Evolutionary conservation across 345 rosid genomes (phyloP).

Genomic region (Citrus cavaleriei): DNA sequence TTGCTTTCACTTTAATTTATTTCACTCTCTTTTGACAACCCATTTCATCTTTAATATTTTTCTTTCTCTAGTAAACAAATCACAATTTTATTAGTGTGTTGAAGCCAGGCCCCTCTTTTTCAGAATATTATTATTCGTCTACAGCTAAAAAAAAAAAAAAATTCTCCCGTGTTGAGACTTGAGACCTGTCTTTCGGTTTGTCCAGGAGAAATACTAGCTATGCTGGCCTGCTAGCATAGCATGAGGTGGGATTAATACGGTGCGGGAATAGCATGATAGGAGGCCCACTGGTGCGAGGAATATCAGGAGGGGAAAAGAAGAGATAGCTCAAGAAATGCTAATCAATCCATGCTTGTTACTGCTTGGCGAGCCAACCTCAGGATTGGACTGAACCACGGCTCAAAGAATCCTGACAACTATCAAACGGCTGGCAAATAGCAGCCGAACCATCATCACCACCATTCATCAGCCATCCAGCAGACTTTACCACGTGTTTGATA

Average conservation of each 20-base stretch:
- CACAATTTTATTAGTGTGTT: not conserved
- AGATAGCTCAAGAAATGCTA: constrained; percentile 96
- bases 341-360: constrained; percentile 88
- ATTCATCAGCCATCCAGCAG: constrained; percentile 98
- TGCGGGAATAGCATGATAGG: constrained; percentile 83
- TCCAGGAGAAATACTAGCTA: constrained; percentile 92
- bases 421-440: constrained; percentile 79
- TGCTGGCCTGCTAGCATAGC: constrained; percentile 48
- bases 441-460: constrained; percentile 83
- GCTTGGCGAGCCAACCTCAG: constrained; percentile 95
- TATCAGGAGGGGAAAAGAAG: constrained; percentile 96
- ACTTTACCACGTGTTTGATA: constrained; percentile 91
- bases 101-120: not conserved
- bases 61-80: not conserved
- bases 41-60: constrained; percentile 4
- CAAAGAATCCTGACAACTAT: constrained; percentile 71
- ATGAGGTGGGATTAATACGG: constrained; percentile 55
- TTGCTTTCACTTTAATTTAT: constrained; percentile 1
- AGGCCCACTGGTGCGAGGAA: constrained; percentile 86
- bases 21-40: not conserved
- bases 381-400: constrained; percentile 93
- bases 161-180: too few relatives aligned
- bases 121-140: constrained; percentile 6
- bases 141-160: too few relatives aligned
- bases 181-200: constrained; percentile 25